Evolutionary conservation across 2,329 filamentous ascomycete species (phyloP), one percentile per base, ranked within the genome.

Genomic region (Pseudocercospora cruenta): DNA sequence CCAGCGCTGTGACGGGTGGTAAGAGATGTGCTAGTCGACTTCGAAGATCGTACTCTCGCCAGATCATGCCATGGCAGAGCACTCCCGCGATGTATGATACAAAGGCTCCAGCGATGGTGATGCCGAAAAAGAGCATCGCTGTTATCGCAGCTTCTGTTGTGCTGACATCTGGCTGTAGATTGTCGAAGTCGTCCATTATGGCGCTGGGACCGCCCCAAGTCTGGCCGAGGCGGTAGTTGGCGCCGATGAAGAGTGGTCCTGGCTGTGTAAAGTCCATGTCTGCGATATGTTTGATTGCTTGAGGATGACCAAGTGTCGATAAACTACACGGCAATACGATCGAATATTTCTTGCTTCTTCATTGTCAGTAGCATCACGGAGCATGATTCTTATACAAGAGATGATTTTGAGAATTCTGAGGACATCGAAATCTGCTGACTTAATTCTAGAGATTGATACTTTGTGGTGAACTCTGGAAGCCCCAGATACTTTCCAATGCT

Each of bases 191-290:
- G 26, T 21, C n/a, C n/a, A 21, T 26, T 26, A 26, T 9, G 31
- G 31, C 9, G n/a, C 7, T 36, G 16, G 55, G 33, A 21, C 55
- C 31, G 33, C 33, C 55, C 55, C 51, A 55, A 43, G 31, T 58
- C 55, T 43, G 55, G 55, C 55, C 55, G 55, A 58, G 51, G 51
- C 51, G 51, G 26, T 28, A 55, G 24, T 31, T 55, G 22, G 21
- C 24, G 51, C 26, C 26, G 10, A n/a, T 22, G 47, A 55, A 55
- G 51, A 26, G 16, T 26, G 24, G 21, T 26, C 51, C 51, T 33
- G 51, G 51, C 26, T 55, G 51, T 19, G 51, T 1, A 26, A 55
- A 55, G 26, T 55, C 51, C 51, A 55, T 55, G 14, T 55, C 24
- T 43, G 16, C 39, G 39, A 14, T 43, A 43, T 43, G 6, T 43